Evolutionary conservation across 164 flowering plant genomes (phyloP), one percentile per base, ranked within the genome.

Genomic region (Platanus orientalis): DNA sequence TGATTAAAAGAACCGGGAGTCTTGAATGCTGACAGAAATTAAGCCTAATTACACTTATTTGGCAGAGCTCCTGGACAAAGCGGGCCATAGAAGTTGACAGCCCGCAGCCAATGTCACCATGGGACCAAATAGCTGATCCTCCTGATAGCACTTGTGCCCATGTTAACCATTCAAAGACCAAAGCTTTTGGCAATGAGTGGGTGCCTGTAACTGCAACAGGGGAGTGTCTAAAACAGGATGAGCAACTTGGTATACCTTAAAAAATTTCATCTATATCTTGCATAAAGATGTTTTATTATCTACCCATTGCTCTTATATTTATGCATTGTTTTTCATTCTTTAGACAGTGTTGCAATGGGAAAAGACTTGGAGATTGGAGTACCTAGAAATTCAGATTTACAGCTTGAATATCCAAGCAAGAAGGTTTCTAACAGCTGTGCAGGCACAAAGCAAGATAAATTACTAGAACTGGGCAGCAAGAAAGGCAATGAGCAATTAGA

Each of bases 1-100:
- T 36, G 12, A 36, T 13, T 36, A 7, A 36, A 36, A 36, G 42
- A 13, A 7, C 42, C 42, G 3, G 1, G 42, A 36, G 7, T 36
- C 42, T 36, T 36, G 42, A 36, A 36, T 36, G 42, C 42, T 36
- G 42, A 36, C 9, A 7, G 9, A 36, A 36, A 1, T 13, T 36
- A 13, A 36, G 42, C 9, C 7, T 36, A 36, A 17, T 44, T 44
- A 5, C 19, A 12, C 49, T 53, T 40, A 14, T 30, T 72, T 63
- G 66, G 58, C 83, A 87, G 92, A 84, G 80, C 75, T 83, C 92
- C 26, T 80, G 89, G 88, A 83, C 86, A 62, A 81, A 79, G 71
- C 61, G 67, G 52, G 78, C 77, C 7, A 70, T 71, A 23, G 89
- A 84, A 73, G 79, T 75, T 75, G 82, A 82, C 53, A 73, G 84